Base-by-base conservation (phyloP, 768 basidiomycete species). In the Lentinula sp. region DNA sequence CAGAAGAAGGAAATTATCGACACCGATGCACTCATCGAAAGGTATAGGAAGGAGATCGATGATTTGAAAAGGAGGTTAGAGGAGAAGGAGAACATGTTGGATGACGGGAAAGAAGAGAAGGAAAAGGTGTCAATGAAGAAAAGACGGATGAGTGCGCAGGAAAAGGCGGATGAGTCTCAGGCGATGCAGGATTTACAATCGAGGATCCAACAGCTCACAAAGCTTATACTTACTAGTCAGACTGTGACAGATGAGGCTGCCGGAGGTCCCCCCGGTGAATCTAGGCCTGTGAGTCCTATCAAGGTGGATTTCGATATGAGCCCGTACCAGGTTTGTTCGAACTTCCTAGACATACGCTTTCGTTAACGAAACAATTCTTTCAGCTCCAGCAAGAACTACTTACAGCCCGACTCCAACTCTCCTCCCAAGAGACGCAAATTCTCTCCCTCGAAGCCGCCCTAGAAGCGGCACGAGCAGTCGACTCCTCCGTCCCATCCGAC, bases 1-100 rank as follows among this genome's bases (percentile, higher is more conserved):
- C 86, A 90, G 76, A 94, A 93, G 86, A 95, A 93, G 72, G 95
- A 97, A 71, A 79, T 98, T 10, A 85, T 97, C 3, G 93, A 97
- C 66, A 94, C 93, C 0, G 92, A 95, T 62, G 95, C 94, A 0
- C 80, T 97, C 43, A 91, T 99, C 63, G 93, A 96, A 76, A 83
- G 93, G 55, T 98, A 98, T 71, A 85, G 92, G 66, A 91, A 90
- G 67, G 94, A 98, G 75, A 96, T 99, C 59, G 95, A 95, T 53
- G 89, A 91, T 45, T 84, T 99, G 57, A 91, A 88, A 76, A 76
- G 71, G 2, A 82, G 92, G 45, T 78, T 95, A 45, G 74, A 79
- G 13, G 90, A 91, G 63, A 78, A 85, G 42, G 88, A 91, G 69
- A 81, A 83, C 8, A 87, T 55, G 86, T 83, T 13, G 79, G 55